These are phyloP conservation scores for Eimeria tenella DNA, from an alignment of 169 alveolate genomes.

Conservation along the genomic window DNA sequence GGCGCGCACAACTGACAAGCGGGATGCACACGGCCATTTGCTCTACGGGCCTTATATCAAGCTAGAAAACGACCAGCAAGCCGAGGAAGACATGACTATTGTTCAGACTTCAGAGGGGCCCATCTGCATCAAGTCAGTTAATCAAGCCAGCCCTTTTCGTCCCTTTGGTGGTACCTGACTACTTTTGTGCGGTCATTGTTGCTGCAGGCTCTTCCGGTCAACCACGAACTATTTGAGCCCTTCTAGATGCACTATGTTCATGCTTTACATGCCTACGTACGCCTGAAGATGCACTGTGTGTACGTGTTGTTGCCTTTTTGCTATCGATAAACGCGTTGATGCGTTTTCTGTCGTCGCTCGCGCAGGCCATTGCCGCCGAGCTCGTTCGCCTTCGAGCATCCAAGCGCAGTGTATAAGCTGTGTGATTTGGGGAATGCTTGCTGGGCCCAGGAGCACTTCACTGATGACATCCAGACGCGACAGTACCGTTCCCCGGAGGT, in stretches of 20 bases:
- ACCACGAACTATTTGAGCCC: not conserved
- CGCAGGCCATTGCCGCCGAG: slow-evolving; percentile 75
- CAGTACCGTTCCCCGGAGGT: slow-evolving; percentile 99
- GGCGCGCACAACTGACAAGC: slow-evolving; percentile 68
- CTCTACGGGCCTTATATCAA: slow-evolving; percentile 79
- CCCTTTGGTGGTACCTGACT: not conserved
- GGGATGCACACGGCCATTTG: slow-evolving; percentile 40
- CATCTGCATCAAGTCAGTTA: slow-evolving; percentile 76
- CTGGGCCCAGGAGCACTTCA: slow-evolving; percentile 97
- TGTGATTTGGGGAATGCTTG: slow-evolving; percentile 99
- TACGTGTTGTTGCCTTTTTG: too few relatives aligned
- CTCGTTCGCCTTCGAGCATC: slow-evolving; percentile 83
- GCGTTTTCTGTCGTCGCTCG: not conserved
- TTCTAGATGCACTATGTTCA: not conserved
- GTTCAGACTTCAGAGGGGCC: slow-evolving; percentile 76
- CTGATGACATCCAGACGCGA: slow-evolving; percentile 98
- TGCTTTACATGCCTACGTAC: too few relatives aligned
- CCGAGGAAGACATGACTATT: slow-evolving; percentile 63
- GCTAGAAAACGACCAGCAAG: slow-evolving; percentile 65
- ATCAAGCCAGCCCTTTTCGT: not conserved
- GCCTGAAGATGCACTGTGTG: too few relatives aligned
- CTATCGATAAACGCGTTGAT: too few relatives aligned
- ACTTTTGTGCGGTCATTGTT: not conserved
- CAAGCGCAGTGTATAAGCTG: slow-evolving; percentile 91
- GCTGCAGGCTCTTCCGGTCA: not conserved